A percentile compares a stretch with the other conserved stretches of the same genome.
phyloP scores from a whole-genome alignment of 2,329 filamentous ascomycete species.

The Diaporthe vaccinii region DNA sequence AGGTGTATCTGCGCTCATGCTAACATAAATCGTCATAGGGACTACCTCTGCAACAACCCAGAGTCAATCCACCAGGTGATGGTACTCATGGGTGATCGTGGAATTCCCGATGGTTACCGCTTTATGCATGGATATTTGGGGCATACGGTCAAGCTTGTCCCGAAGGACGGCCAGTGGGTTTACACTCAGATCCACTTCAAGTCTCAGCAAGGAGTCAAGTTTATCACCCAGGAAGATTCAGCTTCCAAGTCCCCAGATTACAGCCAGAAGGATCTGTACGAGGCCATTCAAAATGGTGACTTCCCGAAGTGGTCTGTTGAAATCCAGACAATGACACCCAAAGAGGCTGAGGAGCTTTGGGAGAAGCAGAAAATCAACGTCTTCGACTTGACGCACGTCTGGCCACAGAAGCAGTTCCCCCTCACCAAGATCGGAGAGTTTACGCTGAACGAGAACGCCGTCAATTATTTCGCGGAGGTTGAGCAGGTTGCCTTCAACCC shows the following conservation, averaged over 20 bases:
- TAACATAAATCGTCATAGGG: neutral
- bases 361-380: constrained; percentile 57
- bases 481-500: constrained; percentile 78
- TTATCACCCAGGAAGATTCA: constrained; percentile 63
- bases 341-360: constrained; percentile 63
- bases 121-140: constrained; percentile 69
- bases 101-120: constrained; percentile 67
- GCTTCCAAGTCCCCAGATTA: constrained; percentile 61
- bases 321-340: constrained; percentile 65
- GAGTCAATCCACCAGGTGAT: constrained; percentile 71
- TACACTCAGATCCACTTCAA: constrained; percentile 68
- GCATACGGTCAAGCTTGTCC: constrained; percentile 69
- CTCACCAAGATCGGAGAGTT: constrained; percentile 66
- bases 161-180: constrained; percentile 65
- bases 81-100: constrained; percentile 69
- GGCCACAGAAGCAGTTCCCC: constrained; percentile 67
- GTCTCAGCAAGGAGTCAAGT: constrained; percentile 66
- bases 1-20: neutral
- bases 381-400: constrained; percentile 71
- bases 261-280: constrained; percentile 65
- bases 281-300: constrained; percentile 65
- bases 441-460: constrained; percentile 67
- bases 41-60: constrained; percentile 69
- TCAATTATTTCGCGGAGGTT: constrained; percentile 79
- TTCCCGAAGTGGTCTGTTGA: constrained; percentile 68